Conservation (phyloP, 1,284 basidiomycete species). For the Anthracocystis walkeri region DNA sequence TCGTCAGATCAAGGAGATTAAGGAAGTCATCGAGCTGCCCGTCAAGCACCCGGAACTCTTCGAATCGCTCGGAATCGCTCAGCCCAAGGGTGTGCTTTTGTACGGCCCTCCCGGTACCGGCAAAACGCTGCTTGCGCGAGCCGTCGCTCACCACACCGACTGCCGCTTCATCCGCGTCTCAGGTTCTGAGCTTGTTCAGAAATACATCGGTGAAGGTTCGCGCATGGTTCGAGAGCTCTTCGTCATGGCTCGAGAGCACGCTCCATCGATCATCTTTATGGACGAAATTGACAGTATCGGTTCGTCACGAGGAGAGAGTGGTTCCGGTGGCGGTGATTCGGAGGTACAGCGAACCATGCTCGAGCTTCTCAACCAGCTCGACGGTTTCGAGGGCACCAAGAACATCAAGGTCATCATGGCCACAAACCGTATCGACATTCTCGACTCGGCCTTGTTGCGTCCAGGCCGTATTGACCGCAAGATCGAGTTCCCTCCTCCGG, state of each 20-base stretch:
- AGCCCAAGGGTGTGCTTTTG: conserved; percentile 78
- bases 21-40: conserved; percentile 97
- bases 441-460: conserved; percentile 92
- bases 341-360: conserved; percentile 99
- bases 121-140: conserved; percentile 68
- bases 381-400: conserved; percentile 97
- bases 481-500: conserved; percentile 99
- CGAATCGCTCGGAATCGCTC: conserved; percentile 94
- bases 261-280: conserved; percentile 99
- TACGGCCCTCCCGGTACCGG: conserved; percentile 69
- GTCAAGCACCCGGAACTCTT: conserved; percentile 98
- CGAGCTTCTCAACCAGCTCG: conserved; percentile 94
- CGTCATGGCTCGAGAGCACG: conserved; percentile 98
- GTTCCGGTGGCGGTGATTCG: conserved; percentile 81
- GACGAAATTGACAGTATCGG: conserved; percentile 99
- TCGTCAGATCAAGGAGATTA: conserved; percentile 98
- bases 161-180: conserved; percentile 97
- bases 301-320: conserved; percentile 88
- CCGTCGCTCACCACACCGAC: conserved; percentile 85
- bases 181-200: conserved; percentile 95
- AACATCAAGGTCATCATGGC: conserved; percentile 99
- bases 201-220: conserved; percentile 97
- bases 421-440: conserved; percentile 97
- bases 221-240: conserved; percentile 85
- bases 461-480: conserved; percentile 98